Percentiles rank a stretch among this genome's conserved stretches.
Conservation (phyloP, 2,329 filamentous ascomycete species). For the Aureobasidium sp. region DNA sequence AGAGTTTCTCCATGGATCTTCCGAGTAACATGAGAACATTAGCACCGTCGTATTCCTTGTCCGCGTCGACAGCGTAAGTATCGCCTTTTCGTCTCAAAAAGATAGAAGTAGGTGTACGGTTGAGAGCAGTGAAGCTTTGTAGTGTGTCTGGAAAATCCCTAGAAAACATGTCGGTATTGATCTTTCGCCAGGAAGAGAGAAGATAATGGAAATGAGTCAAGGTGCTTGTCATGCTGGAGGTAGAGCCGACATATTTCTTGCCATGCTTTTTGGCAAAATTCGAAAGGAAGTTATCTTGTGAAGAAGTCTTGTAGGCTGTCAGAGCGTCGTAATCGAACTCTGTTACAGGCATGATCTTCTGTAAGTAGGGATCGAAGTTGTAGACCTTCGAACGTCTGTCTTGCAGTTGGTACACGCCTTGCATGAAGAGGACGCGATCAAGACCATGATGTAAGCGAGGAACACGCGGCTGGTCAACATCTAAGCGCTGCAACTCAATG, state of each 20-base stretch:
- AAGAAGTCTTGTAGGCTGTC: constrained; percentile 85
- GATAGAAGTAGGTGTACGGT: constrained; percentile 66
- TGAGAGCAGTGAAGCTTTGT: constrained; percentile 61
- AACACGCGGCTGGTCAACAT: constrained; percentile 43
- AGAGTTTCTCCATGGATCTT: constrained; percentile 91
- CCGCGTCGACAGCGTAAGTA: constrained; percentile 87
- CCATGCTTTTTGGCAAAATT: constrained; percentile 56
- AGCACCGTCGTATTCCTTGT: constrained; percentile 80
- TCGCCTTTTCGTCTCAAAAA: constrained; percentile 80
- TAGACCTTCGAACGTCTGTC: constrained; percentile 81
- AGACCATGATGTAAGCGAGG: constrained; percentile 66
- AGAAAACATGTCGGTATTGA: constrained; percentile 63
- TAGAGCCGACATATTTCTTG: constrained; percentile 87
- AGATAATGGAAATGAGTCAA: constrained; percentile 90
- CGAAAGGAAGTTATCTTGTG: constrained; percentile 68
- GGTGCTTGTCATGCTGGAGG: constrained; percentile 88
- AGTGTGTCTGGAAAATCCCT: constrained; percentile 52
- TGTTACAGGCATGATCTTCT: constrained; percentile 82
- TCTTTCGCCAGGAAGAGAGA: constrained; percentile 70
- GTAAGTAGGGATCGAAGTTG: constrained; percentile 94
- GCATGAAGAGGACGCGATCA: constrained; percentile 90
- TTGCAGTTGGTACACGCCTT: constrained; percentile 84
- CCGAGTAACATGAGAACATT: constrained; percentile 88
- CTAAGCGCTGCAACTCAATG: not conserved
- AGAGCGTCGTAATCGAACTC: constrained; percentile 90